A percentile compares a stretch with the other conserved stretches of the same genome.
phyloP scores from a whole-genome alignment of 441 rosid genomes.

The Gossypium gossypioides region DNA sequence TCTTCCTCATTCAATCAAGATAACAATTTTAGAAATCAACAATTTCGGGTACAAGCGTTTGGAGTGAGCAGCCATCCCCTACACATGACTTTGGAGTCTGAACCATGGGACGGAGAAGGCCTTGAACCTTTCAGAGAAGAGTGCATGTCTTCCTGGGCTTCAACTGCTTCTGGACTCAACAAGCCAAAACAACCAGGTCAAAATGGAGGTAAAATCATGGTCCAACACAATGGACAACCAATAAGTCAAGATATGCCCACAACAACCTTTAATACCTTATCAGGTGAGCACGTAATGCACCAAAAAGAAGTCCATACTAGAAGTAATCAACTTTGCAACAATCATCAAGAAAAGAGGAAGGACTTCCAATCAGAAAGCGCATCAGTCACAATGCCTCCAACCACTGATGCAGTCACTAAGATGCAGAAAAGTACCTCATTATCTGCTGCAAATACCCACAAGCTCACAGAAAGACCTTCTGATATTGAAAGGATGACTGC shows the following conservation, averaged over 20 bases:
- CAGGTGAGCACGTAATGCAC: conserved; percentile 24
- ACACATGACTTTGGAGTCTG: conserved; percentile 26
- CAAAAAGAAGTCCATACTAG: conserved; percentile 20
- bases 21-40: conserved; percentile 22
- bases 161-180: conserved; percentile 32
- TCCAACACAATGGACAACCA: conserved; percentile 22
- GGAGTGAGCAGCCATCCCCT: conserved; percentile 26
- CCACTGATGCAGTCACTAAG: conserved; percentile 21
- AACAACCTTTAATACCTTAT: conserved; percentile 17
- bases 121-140: conserved; percentile 35
- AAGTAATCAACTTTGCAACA: conserved; percentile 21
- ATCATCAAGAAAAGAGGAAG: conserved; percentile 28
- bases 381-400: conserved; percentile 23
- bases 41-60: conserved; percentile 18
- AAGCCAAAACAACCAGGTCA: conserved; percentile 28
- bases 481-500: conserved; percentile 25
- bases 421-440: conserved; percentile 25
- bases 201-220: conserved; percentile 13
- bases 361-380: conserved; percentile 23
- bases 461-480: conserved; percentile 23
- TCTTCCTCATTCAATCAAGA: conserved; percentile 32
- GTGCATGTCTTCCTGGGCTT: conserved; percentile 37
- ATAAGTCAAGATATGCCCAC: conserved; percentile 20
- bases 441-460: conserved; percentile 23
- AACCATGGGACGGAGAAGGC: conserved; percentile 28